Base-by-base conservation (phyloP, 176 grass and related monocot genomes). In the Cenchrus purpureus region DNA sequence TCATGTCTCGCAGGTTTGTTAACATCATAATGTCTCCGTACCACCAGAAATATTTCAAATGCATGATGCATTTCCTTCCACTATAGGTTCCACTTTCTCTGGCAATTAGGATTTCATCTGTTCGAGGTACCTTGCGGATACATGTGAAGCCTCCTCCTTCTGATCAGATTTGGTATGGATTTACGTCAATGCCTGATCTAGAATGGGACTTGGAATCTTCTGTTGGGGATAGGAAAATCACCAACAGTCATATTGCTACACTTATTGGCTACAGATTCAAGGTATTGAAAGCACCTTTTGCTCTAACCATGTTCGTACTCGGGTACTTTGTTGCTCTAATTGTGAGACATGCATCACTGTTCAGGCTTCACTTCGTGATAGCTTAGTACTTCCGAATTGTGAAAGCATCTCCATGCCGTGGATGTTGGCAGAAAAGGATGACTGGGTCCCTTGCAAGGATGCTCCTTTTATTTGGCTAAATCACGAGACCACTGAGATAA, bases 91-190 rank as follows among this genome's bases (percentile, higher is more conserved):
- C 97, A 11, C 83, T 98, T 83, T 95, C 93, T 46, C 85, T 98
- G 43, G 91, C 79, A 43, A 87, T 98, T 85, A 93, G 88, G 77
- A 84, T 95, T 71, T 80, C 88, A 64, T 90, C 88, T 48, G 80
- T 93, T 53, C 88, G 84, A 55, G 93, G 97, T 78, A 76, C 89
- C 44, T 34, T 98, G 84, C 90, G 97, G 7, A 74, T 98, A 72
- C 90, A 98, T 74, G 67, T 98, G 79, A 98, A 95, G 72, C 91
- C 95, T 11, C 95, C 95, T 80, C 91, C 93, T 52, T 92, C 93
- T 63, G 95, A 98, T 92, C 95, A 95, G 74, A 87, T 98, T 67
- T 98, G 95, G 95, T 93, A 91, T 78, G 95, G 95, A 50, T 98
- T 95, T 84, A 86, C 89, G 28, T 85, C 80, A 15, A 95, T 95